Percentiles rank a stretch among this genome's conserved stretches.
These are phyloP conservation scores for Cladophialophora chaetospira DNA, from an alignment of 2,329 filamentous ascomycete genomes.

Conservation along the genomic window DNA sequence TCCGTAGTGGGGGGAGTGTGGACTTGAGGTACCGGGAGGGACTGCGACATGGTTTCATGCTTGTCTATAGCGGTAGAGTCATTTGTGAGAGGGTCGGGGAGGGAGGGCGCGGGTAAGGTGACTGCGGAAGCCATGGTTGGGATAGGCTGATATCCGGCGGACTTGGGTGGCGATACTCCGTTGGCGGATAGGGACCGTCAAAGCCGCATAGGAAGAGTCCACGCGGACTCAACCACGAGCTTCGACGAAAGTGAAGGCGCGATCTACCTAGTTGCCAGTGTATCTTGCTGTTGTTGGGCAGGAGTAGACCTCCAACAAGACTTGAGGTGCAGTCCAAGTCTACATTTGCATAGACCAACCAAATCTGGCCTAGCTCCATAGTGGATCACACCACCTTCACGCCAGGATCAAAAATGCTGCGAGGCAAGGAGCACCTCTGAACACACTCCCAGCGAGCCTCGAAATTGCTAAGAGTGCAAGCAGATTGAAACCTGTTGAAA, in stretches of 20 bases:
- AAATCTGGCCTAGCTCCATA: conserved; percentile 3
- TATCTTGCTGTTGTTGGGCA: conserved; percentile 1
- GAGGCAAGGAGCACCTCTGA: not conserved
- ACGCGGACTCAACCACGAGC: conserved; percentile 24
- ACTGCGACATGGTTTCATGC: conserved; percentile 11
- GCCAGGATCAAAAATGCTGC: no score
- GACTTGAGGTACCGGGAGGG: conserved; percentile 26
- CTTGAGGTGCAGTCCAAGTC: conserved; percentile 4
- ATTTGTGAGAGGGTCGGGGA: conserved; percentile 18
- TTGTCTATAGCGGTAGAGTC: conserved; percentile 21
- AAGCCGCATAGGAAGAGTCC: conserved; percentile 23
- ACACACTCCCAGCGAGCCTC: not conserved
- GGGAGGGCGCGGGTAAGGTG: conserved; percentile 34
- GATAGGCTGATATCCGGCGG: conserved; percentile 12
- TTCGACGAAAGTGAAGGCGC: conserved; percentile 4
- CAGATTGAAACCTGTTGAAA: not conserved
- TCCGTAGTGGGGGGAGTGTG: conserved; percentile 34
- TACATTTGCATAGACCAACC: not conserved
- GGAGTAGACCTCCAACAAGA: no score
- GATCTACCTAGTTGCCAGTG: not conserved
- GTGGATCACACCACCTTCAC: not conserved
- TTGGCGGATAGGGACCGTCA: conserved; percentile 10
- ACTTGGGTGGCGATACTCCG: conserved; percentile 16
- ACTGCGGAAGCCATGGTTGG: conserved; percentile 29
- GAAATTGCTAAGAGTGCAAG: not conserved